phyloP scores from a whole-genome alignment of 441 rosid genomes.

The Syzygium syzygioides region DNA sequence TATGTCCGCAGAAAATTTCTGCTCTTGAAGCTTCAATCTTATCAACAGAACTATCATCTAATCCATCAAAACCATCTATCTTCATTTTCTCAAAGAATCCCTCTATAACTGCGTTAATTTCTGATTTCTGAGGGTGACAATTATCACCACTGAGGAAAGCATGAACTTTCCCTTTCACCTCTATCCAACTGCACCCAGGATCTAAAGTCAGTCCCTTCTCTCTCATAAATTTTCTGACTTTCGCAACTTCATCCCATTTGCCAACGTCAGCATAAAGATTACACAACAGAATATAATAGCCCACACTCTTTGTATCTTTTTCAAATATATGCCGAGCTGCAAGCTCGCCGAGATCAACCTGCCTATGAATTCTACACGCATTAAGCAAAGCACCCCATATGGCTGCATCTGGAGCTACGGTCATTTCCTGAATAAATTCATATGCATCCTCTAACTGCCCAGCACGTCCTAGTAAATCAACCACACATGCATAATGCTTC shows the following conservation, averaged over 20 bases:
- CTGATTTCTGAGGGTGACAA: conserved; percentile 62
- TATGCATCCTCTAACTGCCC: conserved; percentile 68
- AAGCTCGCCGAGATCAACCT: conserved; percentile 66
- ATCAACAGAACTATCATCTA: conserved; percentile 24
- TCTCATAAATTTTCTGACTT: conserved; percentile 66
- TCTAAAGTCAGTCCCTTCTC: conserved; percentile 68
- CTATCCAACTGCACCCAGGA: conserved; percentile 97
- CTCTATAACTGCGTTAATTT: conserved; percentile 55
- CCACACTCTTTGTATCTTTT: conserved; percentile 47
- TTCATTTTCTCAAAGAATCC: conserved; percentile 75
- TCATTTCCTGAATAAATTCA: conserved; percentile 62
- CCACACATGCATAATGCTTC: conserved; percentile 84
- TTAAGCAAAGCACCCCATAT: conserved; percentile 95
- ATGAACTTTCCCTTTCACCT: conserved; percentile 80
- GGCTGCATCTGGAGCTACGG: conserved; percentile 70
- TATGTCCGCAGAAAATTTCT: conserved; percentile 87
- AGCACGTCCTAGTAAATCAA: conserved; percentile 83
- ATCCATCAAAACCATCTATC: conserved; percentile 25
- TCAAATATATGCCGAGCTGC: conserved; percentile 68
- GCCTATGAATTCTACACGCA: conserved; percentile 66
- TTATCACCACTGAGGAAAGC: conserved; percentile 78
- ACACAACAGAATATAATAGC: conserved; percentile 64
- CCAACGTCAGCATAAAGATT: conserved; percentile 65
- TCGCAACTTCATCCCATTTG: conserved; percentile 72
- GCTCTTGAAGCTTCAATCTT: conserved; percentile 54